Evolutionary conservation across 306 rosid genomes (phyloP).

Genomic region (Pueraria montana): DNA sequence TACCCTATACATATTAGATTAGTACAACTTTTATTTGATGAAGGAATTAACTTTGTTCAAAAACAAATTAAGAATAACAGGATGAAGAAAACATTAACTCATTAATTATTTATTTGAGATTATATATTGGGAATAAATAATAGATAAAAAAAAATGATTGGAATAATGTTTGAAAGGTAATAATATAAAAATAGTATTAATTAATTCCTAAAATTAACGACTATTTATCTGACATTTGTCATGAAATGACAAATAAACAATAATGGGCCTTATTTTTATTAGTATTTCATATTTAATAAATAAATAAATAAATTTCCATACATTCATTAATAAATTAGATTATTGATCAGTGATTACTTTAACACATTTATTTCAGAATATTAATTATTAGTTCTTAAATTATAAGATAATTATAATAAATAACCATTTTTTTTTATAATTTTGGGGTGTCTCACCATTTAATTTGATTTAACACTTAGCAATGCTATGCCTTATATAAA

Average conservation of each 20-base stretch:
- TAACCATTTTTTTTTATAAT: not conserved
- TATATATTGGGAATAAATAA: not conserved
- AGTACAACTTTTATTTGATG: not conserved
- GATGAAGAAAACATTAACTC: not conserved
- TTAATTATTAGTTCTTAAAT: not conserved
- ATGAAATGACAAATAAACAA: not conserved
- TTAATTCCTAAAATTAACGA: not conserved
- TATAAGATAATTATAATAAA: not conserved
- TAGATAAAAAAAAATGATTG: not conserved
- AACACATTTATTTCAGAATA: not conserved
- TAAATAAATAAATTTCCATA: not conserved
- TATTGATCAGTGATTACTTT: not conserved
- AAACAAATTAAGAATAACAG: not conserved
- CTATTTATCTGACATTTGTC: not conserved
- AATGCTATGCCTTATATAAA: not conserved
- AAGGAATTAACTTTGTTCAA: not conserved
- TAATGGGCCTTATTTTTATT: not conserved
- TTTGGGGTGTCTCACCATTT: not conserved
- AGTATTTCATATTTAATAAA: not conserved
- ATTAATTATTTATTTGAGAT: slow-evolving; percentile 1
- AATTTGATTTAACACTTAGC: not conserved
- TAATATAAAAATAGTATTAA: not conserved
- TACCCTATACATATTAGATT: not conserved
- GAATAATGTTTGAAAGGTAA: not conserved
- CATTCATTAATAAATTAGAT: not conserved